Conservation (phyloP, 148 eudicot species). For the Cornus suecica region DNA sequence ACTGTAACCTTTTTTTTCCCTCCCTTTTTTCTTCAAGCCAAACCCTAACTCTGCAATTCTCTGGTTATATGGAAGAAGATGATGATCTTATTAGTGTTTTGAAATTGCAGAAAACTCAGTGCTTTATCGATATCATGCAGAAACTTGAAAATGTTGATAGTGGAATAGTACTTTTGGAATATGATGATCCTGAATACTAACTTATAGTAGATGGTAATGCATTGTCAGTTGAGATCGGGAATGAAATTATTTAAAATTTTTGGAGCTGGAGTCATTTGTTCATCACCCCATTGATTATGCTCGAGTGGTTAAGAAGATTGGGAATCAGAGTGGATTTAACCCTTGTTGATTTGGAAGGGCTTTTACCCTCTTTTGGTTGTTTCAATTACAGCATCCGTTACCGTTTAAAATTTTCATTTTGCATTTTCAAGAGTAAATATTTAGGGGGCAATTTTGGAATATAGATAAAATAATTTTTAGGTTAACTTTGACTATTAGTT, state of each 20-base stretch:
- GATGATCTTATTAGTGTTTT: slow-evolving; percentile 92
- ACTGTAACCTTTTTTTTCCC: too few species aligned
- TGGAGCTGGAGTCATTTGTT: slow-evolving; percentile 95
- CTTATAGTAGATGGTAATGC: slow-evolving; percentile 90
- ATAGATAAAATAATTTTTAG: too few species aligned
- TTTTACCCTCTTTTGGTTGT: slow-evolving; percentile 96
- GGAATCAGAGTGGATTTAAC: slow-evolving; percentile 88
- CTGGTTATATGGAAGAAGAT: too few species aligned
- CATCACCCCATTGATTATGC: slow-evolving; percentile 98
- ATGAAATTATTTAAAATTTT: slow-evolving; percentile 81
- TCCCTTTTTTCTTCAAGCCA: too few species aligned
- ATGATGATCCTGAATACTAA: slow-evolving; percentile 91
- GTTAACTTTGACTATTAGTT: too few species aligned
- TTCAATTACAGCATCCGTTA: slow-evolving; percentile 95
- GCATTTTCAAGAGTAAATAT: too few species aligned
- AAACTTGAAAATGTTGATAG: slow-evolving; percentile 12
- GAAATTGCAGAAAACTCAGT: slow-evolving; percentile 76
- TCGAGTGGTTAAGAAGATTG: slow-evolving; percentile 89
- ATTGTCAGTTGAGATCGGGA: slow-evolving; percentile 88
- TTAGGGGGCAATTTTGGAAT: too few species aligned
- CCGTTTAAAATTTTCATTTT: too few species aligned
- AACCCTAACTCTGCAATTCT: too few species aligned
- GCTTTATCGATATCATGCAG: slow-evolving; percentile 85
- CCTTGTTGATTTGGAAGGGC: slow-evolving; percentile 89
- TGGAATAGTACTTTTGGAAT: slow-evolving; percentile 68